Percentiles rank a stretch among this genome's conserved stretches.
Evolutionary conservation across 2,329 filamentous ascomycete genomes (phyloP).

Genomic region (Aspergillus intermedius): DNA sequence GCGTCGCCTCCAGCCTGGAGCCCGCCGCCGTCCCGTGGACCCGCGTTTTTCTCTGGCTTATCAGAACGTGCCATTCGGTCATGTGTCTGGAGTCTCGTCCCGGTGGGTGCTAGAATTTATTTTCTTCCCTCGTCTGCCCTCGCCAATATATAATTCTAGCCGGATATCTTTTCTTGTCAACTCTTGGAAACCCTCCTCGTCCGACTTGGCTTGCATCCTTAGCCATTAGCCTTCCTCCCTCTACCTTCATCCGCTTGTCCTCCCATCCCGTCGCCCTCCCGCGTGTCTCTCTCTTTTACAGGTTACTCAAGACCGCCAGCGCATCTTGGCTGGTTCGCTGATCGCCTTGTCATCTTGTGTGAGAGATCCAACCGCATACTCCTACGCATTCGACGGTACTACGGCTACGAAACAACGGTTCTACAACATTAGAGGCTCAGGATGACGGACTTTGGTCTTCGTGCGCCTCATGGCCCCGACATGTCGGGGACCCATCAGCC

Average conservation of each 20-base stretch:
- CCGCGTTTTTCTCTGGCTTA: background rate
- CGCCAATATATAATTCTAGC: constrained; percentile 12
- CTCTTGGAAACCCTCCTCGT: constrained; percentile 5
- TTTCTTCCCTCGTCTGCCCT: background rate
- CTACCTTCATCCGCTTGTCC: too few relatives aligned
- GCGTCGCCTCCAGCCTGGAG: background rate
- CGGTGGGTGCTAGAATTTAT: background rate
- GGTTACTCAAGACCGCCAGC: background rate
- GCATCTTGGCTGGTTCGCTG: background rate
- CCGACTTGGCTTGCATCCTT: constrained; percentile 16
- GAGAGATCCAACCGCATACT: background rate
- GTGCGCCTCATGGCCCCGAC: constrained; percentile 44
- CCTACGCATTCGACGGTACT: background rate
- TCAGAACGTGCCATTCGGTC: background rate
- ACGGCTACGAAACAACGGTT: background rate
- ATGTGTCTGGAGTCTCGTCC: background rate
- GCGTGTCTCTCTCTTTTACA: background rate
- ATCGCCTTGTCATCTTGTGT: background rate
- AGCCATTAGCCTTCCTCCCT: too few relatives aligned
- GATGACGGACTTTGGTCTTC: constrained; percentile 35
- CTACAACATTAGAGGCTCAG: constrained; percentile 1
- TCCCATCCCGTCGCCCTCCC: background rate
- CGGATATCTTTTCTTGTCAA: background rate
- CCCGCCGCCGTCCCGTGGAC: background rate
- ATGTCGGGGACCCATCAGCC: constrained; percentile 40